These are phyloP conservation scores for Kurtzmaniella natalensis DNA, from an alignment of 1,139 yeast genomes.

Conservation along the genomic window DNA sequence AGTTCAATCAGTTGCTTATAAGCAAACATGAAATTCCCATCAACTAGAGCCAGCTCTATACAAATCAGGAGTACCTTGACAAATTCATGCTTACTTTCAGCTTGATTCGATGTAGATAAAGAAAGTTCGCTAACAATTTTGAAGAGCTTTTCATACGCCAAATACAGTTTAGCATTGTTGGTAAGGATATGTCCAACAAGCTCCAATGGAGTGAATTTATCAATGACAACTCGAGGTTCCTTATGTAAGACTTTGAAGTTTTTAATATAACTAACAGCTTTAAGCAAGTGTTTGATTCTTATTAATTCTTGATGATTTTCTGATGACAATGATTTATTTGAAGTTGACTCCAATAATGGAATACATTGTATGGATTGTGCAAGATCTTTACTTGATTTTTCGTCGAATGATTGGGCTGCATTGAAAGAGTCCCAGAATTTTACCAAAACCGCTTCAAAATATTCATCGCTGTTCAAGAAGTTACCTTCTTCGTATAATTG, in stretches of 20 bases:
- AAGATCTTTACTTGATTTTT: conserved; percentile 39
- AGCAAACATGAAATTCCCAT: conserved; percentile 53
- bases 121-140: conserved; percentile 36
- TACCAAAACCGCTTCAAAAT: conserved; percentile 21
- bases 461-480: conserved; percentile 7
- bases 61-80: conserved; percentile 45
- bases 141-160: conserved; percentile 41
- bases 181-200: conserved; percentile 43
- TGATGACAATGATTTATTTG: conserved; percentile 10
- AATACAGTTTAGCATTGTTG: conserved; percentile 51
- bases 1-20: conserved; percentile 31
- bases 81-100: background rate
- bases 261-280: conserved; percentile 25
- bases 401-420: conserved; percentile 47
- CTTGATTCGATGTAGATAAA: background rate
- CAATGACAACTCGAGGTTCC: conserved; percentile 26
- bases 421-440: conserved; percentile 56
- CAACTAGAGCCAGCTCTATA: conserved; percentile 54
- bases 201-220: conserved; percentile 20
- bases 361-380: conserved; percentile 39
- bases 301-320: conserved; percentile 16
- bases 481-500: conserved; percentile 14
- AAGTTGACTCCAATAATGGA: conserved; percentile 24
- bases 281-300: conserved; percentile 25
- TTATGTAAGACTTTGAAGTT: conserved; percentile 33